A percentile compares a stretch with the other conserved stretches of the same genome.
Conservation (phyloP, 176 grass and related monocot species). For the Hsuehochloa calcarea region DNA sequence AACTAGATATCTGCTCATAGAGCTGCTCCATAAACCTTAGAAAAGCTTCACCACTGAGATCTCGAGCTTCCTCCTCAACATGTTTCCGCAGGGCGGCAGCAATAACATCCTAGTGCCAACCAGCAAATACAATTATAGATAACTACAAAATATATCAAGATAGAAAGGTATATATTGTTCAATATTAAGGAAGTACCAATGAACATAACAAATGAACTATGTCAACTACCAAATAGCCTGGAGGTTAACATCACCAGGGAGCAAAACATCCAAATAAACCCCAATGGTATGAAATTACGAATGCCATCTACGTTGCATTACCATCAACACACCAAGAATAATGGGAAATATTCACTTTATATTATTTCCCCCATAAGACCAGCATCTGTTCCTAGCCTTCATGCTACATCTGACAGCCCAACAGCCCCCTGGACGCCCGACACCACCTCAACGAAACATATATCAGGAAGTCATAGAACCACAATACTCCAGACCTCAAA, state of each 20-base stretch:
- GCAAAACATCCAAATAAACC: background rate
- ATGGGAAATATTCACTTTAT: background rate
- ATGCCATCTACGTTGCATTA: constrained; percentile 2
- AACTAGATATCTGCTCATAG: constrained; percentile 76
- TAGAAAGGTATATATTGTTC: constrained; percentile 11
- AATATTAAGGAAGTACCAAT: background rate
- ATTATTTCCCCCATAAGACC: background rate
- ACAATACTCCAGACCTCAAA: background rate
- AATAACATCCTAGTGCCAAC: constrained; percentile 63
- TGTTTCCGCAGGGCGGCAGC: constrained; percentile 70
- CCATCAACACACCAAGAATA: background rate
- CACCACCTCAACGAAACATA: background rate
- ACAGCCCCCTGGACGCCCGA: background rate
- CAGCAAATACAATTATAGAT: constrained; percentile 23
- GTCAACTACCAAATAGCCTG: constrained; percentile 8
- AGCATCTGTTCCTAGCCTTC: background rate
- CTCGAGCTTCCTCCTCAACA: constrained; percentile 91
- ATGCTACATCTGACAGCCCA: background rate
- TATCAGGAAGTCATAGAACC: background rate
- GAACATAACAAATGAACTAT: background rate
- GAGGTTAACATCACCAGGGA: constrained; percentile 11
- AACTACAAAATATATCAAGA: background rate
- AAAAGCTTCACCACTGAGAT: constrained; percentile 81
- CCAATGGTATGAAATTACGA: background rate
- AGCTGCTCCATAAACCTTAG: constrained; percentile 97